Conservation (phyloP, 129 eudicot genomes). For the Flaveria linearis region DNA sequence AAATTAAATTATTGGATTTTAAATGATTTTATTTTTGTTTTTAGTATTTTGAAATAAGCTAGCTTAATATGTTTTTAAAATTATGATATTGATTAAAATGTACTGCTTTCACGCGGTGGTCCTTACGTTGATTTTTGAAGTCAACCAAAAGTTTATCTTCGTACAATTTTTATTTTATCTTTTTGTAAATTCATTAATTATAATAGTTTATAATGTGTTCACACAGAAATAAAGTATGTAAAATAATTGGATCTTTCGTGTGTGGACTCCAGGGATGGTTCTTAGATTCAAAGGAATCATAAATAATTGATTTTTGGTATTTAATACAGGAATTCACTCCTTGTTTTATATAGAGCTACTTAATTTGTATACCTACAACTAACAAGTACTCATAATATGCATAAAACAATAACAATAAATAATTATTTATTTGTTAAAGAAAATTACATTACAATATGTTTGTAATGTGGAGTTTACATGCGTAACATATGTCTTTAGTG, state of each 20-base stretch:
- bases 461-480: no score
- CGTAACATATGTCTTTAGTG: no score
- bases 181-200: background rate
- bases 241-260: background rate
- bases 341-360: background rate
- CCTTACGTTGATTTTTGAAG: constrained; percentile 9
- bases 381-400: no score
- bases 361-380: no score
- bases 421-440: background rate
- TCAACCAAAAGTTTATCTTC: background rate
- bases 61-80: no score
- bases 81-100: background rate
- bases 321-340: background rate
- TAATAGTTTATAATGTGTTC: background rate
- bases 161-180: background rate
- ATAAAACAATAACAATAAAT: background rate
- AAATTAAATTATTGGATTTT: no score
- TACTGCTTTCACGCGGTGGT: background rate
- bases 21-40: no score
- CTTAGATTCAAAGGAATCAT: background rate
- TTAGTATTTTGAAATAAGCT: no score
- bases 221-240: background rate
- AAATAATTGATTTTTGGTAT: background rate
- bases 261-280: background rate
- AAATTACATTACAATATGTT: background rate